Base-by-base conservation (phyloP, 768 basidiomycete species). In the Filobasidium wieringae region DNA sequence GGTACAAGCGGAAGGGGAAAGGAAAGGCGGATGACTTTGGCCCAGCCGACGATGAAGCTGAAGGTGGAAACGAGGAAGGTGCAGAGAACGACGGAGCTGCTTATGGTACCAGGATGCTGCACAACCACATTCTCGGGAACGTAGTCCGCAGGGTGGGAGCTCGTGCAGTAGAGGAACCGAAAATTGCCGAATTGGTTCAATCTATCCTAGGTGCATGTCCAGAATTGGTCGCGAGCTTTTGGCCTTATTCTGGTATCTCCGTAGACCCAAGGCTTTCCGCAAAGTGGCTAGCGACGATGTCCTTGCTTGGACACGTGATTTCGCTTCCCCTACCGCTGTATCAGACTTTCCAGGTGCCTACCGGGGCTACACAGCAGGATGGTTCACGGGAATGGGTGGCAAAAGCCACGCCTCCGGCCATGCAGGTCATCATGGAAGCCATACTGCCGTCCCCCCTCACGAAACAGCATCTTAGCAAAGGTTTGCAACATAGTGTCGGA, bases 151-250 rank as follows among this genome's bases (percentile, higher is more conserved):
- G 76, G 0, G 76, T 91, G 29, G 74, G 64, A 7, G 49, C 62
- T 33, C 88, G 86, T 68, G 84, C 88, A n/a, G 91, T 88, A 58
- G 91, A 93, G 69, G 91, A 93, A 63, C 75, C 81, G 5, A 77
- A 86, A 24, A 86, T 92, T 60, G 88, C 89, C 65, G 88, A 88
- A 59, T 79, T 95, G 39, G 86, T 84, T 0, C 69, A 87, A 27
- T 86, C 84, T 68, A 85, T 95, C 26, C 75, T 91, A n/a, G 63
- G 76, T 0, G 82, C 86, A 0, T 91, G 87, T 73, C 89, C 90
- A 0, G 91, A 95, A 68, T 80, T 96, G 2, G 83, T 91, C 1
- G 77, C 84, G 0, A 71, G 72, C 9, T 73, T 71, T 58, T 73
- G 72, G 72, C 64, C 72, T 4, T 65, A 73, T 59, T 73, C 70